Percentiles rank a stretch among this genome's conserved stretches.
phyloP scores from a whole-genome alignment of 2,329 filamentous ascomycete species.

The Colletotrichum lentis region DNA sequence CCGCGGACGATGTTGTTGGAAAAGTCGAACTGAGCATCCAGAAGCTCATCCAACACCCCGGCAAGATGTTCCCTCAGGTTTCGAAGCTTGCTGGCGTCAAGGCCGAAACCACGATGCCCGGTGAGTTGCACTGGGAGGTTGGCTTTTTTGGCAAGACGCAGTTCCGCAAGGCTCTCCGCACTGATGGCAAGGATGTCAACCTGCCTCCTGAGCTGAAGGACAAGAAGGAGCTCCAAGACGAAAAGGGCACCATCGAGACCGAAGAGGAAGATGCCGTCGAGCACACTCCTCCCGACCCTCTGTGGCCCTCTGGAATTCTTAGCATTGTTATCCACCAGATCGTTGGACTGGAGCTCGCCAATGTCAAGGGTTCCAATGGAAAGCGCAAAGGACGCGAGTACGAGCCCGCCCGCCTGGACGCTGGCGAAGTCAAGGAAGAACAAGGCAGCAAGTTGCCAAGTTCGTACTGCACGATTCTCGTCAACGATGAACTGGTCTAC shows the following conservation, averaged over 20 bases:
- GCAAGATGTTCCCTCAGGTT: constrained; percentile 89
- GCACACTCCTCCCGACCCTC: constrained; percentile 91
- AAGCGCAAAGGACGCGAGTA: constrained; percentile 86
- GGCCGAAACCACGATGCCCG: constrained; percentile 87
- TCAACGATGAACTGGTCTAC: constrained; percentile 90
- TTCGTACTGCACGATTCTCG: constrained; percentile 90
- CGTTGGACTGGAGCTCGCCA: constrained; percentile 90
- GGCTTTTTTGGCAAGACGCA: constrained; percentile 93
- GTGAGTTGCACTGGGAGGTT: constrained; percentile 94
- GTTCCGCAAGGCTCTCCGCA: constrained; percentile 83
- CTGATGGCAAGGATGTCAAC: constrained; percentile 82
- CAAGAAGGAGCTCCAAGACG: constrained; percentile 81
- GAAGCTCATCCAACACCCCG: constrained; percentile 92
- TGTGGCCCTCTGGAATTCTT: constrained; percentile 92
- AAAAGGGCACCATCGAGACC: constrained; percentile 80
- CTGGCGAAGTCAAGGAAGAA: constrained; percentile 88
- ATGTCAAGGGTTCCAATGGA: constrained; percentile 84
- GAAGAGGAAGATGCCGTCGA: constrained; percentile 83
- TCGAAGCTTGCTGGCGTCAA: constrained; percentile 86
- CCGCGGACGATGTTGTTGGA: constrained; percentile 92
- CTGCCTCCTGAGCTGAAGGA: constrained; percentile 78
- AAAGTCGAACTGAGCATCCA: constrained; percentile 94
- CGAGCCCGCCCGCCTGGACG: constrained; percentile 82
- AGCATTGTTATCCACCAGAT: constrained; percentile 92
- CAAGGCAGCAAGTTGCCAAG: constrained; percentile 81